Conservation (phyloP, 2,329 filamentous ascomycete genomes). For the Magnaporthiopsis poae region DNA sequence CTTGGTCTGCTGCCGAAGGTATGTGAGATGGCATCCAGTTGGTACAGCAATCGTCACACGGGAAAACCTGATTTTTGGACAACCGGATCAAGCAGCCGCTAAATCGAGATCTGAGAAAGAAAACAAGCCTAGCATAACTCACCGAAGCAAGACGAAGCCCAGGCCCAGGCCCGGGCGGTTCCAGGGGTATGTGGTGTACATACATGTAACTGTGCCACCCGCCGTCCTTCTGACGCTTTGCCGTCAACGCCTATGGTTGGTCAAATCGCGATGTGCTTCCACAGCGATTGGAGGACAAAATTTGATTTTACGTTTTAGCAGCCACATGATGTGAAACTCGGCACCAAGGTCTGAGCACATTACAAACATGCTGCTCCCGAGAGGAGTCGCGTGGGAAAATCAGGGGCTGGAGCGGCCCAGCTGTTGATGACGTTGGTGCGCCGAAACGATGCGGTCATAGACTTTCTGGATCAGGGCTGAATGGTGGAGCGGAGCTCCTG, state of each 20-base stretch:
- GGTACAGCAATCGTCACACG: background rate
- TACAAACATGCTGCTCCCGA: background rate
- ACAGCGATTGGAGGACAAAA: too few species aligned
- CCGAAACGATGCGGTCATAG: conserved; percentile 1
- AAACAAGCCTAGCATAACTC: background rate
- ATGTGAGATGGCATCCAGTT: background rate
- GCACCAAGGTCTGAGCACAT: too few species aligned
- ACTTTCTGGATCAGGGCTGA: background rate
- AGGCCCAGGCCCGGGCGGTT: background rate
- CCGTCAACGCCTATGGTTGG: too few species aligned
- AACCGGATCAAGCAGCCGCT: background rate
- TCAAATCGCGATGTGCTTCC: too few species aligned
- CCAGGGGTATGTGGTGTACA: background rate
- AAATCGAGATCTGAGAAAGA: background rate
- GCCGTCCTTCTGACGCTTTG: background rate
- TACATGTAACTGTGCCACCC: background rate
- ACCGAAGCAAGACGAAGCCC: background rate
- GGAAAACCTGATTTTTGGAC: background rate
- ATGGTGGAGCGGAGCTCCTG: background rate
- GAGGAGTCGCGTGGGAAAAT: background rate
- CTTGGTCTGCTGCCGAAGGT: background rate
- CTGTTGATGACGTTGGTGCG: conserved; percentile 2
- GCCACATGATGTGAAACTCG: background rate
- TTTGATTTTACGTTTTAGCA: background rate
- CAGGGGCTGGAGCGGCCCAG: background rate